A percentile compares a stretch with the other conserved stretches of the same genome.
These are phyloP conservation scores for Phoenix roebelenii DNA, from an alignment of 176 grass and related monocot genomes.

Conservation along the genomic window DNA sequence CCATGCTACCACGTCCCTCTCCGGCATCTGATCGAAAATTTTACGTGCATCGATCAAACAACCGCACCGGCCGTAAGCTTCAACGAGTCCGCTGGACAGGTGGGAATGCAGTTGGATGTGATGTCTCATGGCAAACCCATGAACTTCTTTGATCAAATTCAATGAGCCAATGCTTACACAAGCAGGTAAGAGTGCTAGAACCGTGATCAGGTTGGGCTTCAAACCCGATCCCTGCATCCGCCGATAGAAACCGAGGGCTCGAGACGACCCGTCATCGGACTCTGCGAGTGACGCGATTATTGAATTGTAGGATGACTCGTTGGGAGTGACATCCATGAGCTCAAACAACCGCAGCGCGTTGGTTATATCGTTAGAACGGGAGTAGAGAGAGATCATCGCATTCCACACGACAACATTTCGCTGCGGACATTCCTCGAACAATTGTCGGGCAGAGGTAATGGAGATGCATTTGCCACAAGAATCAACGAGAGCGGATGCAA, in stretches of 20 bases:
- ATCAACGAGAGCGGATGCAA: conserved; percentile 43
- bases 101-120: conserved; percentile 21
- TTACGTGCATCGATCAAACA: conserved; percentile 17
- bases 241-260: conserved; percentile 40
- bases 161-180: conserved; percentile 22
- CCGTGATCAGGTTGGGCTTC: conserved; percentile 35
- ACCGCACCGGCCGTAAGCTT: conserved; percentile 48
- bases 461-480: conserved; percentile 30
- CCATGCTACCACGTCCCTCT: conserved; percentile 53
- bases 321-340: conserved; percentile 38
- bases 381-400: conserved; percentile 42
- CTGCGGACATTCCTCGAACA: conserved; percentile 63
- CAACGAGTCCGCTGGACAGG: conserved; percentile 48
- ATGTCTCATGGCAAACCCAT: conserved; percentile 40
- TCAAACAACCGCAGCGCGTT: conserved; percentile 18
- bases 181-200: conserved; percentile 33
- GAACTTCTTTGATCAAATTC: conserved; percentile 41
- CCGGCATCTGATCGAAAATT: conserved; percentile 37
- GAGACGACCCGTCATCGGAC: conserved; percentile 15
- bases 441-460: conserved; percentile 18
- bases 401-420: conserved; percentile 56
- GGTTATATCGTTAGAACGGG: conserved; percentile 24
- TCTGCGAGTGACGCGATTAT: conserved; percentile 34
- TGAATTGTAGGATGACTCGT: conserved; percentile 42
- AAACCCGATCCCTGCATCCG: conserved; percentile 32